phyloP scores from a whole-genome alignment of 305 asterid species.

The Striga hermonthica region DNA sequence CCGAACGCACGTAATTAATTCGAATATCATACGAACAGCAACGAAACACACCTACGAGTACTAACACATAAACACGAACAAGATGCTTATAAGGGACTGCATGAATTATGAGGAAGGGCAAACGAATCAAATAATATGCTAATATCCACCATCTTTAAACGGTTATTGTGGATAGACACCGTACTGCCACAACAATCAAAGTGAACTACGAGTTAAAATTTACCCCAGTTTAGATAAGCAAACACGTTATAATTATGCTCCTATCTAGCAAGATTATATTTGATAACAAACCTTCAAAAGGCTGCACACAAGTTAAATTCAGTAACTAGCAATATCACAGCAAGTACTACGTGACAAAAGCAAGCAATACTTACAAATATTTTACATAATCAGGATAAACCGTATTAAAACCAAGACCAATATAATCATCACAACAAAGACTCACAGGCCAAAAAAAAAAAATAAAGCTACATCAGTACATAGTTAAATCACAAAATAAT shows the following conservation, averaged over 20 bases:
- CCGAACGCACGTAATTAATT: too few relatives aligned
- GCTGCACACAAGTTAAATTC: too few relatives aligned
- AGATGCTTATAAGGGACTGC: conserved; percentile 26
- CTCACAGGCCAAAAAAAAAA: background rate
- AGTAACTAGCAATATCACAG: background rate
- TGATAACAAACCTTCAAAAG: background rate
- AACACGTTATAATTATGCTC: background rate
- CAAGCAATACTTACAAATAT: too few relatives aligned
- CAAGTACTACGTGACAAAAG: background rate
- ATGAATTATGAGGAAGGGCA: background rate
- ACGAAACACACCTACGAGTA: too few relatives aligned
- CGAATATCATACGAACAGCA: too few relatives aligned
- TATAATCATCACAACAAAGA: background rate
- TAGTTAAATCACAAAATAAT: background rate
- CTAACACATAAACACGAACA: conserved; percentile 22
- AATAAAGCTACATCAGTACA: too few relatives aligned
- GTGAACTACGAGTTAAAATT: background rate
- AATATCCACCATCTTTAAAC: too few relatives aligned
- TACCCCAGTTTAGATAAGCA: too few relatives aligned
- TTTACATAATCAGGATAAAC: background rate
- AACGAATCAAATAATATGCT: too few relatives aligned
- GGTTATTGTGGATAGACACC: too few relatives aligned
- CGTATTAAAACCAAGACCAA: background rate
- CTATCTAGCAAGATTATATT: background rate
- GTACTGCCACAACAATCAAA: background rate